Conservation (phyloP, 1,284 basidiomycete genomes). For the Marasmius tenuissimus region DNA sequence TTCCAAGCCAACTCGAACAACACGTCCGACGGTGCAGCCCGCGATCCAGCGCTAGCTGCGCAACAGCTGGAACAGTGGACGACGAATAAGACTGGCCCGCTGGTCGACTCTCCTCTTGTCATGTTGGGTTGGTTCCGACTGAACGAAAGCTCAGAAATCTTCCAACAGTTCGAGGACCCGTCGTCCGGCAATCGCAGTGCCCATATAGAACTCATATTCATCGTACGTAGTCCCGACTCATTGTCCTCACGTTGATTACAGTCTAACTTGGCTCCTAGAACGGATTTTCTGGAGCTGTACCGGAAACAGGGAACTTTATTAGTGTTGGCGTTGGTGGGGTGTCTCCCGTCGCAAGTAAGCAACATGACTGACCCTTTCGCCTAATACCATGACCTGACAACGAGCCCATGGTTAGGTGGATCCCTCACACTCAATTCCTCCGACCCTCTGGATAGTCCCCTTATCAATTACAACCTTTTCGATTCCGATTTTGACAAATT, state of each 20-base stretch:
- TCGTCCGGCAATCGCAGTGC: constrained; percentile 15
- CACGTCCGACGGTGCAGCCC: constrained; percentile 2
- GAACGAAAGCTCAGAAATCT: constrained; percentile 12
- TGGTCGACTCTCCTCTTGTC: constrained; percentile 4
- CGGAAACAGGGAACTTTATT: constrained; percentile 23
- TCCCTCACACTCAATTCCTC: constrained; percentile 16
- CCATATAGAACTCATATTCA: constrained; percentile 20
- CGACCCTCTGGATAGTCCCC: constrained; percentile 18
- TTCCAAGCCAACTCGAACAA: constrained; percentile 7
- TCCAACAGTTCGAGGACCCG: constrained; percentile 12
- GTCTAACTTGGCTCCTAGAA: not conserved
- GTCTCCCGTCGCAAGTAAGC: constrained; percentile 34
- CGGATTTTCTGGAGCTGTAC: not conserved
- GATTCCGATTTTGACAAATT: constrained; percentile 16
- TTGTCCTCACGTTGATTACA: not conserved
- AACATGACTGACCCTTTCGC: not conserved
- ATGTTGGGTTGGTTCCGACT: constrained; percentile 19
- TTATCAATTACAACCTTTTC: constrained; percentile 19
- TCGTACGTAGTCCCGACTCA: constrained; percentile 3
- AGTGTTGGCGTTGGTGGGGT: constrained; percentile 25
- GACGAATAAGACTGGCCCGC: constrained; percentile 5
- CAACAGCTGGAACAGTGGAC: constrained; percentile 4
- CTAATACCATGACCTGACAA: not conserved
- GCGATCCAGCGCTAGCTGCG: constrained; percentile 5
- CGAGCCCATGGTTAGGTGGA: constrained; percentile 11